phyloP scores from a whole-genome alignment of 2,329 filamentous ascomycete genomes.

The Cladosporium sp. region DNA sequence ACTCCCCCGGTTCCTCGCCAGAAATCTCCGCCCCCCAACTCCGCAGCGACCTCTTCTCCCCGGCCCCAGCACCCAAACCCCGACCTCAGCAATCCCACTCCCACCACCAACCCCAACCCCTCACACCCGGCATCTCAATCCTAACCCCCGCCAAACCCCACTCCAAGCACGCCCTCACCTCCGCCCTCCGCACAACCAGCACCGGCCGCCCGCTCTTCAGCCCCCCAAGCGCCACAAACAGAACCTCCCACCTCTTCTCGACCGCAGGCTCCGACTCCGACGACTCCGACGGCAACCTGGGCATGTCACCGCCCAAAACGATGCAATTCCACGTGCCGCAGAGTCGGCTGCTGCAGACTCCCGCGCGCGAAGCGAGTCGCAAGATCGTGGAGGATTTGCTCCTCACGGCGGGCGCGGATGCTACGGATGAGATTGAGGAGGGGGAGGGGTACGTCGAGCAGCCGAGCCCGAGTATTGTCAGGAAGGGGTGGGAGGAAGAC shows the following conservation, averaged over 20 bases:
- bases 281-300: constrained; percentile 55
- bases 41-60: constrained; percentile 71
- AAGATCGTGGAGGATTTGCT: constrained; percentile 77
- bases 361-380: constrained; percentile 74
- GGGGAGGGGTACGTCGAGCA: constrained; percentile 34
- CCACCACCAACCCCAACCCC: constrained; percentile 39
- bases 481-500: constrained; percentile 38
- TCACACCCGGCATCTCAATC: constrained; percentile 80
- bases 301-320: constrained; percentile 80
- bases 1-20: constrained; percentile 50
- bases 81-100: background rate
- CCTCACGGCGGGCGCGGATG: constrained; percentile 63
- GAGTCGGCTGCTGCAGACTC: constrained; percentile 73
- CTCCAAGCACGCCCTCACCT: constrained; percentile 13
- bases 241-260: constrained; percentile 17
- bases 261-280: constrained; percentile 10
- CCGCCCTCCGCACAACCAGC: constrained; percentile 24
- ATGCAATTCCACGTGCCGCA: constrained; percentile 80
- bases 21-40: constrained; percentile 77
- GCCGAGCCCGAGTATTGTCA: constrained; percentile 45
- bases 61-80: constrained; percentile 14
- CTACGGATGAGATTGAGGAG: constrained; percentile 45
- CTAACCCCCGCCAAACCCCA: constrained; percentile 56
- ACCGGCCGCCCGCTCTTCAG: constrained; percentile 33
- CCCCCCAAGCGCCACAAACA: constrained; percentile 14